Conservation (phyloP, 371 early-diverging fungal species). For the Saksenaea oblongispora region DNA sequence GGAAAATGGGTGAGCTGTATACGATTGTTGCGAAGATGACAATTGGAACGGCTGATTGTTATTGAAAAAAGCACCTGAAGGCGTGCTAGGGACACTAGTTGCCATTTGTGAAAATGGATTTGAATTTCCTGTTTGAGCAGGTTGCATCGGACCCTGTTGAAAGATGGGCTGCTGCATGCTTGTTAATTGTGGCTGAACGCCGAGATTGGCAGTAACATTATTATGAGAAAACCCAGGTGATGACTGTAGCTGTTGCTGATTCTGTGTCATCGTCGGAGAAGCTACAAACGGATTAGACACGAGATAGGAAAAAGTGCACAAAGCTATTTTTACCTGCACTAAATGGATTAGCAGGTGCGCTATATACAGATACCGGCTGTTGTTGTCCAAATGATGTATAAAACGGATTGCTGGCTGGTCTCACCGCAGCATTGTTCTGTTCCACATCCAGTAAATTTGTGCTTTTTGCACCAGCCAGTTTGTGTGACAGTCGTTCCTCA, state of each 20-base stretch:
- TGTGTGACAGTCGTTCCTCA: constrained; percentile 20
- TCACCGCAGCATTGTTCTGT: not conserved
- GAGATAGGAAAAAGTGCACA: not conserved
- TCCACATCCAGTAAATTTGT: constrained; percentile 19
- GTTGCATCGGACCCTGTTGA: constrained; percentile 7
- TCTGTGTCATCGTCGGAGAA: constrained; percentile 6
- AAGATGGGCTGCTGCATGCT: constrained; percentile 4
- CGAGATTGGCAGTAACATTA: not conserved
- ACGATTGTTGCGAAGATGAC: constrained; percentile 2
- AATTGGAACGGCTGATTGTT: not conserved
- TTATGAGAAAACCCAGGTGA: constrained; percentile 3
- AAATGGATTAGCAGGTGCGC: not conserved
- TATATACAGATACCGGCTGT: constrained; percentile 6
- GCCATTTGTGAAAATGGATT: constrained; percentile 25
- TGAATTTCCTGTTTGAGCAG: constrained; percentile 10
- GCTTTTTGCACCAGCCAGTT: constrained; percentile 19
- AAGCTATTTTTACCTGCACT: not conserved
- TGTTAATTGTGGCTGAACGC: constrained; percentile 6
- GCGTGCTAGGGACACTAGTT: not conserved
- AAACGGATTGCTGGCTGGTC: constrained; percentile 5
- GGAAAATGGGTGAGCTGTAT: not conserved
- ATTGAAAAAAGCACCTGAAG: not conserved
- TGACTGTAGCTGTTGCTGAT: not conserved
- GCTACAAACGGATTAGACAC: not conserved
- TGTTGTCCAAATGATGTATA: not conserved